These are phyloP conservation scores for Tripidium arundinaceum DNA, from an alignment of 202 grass and related monocot genomes.

Conservation along the genomic window DNA sequence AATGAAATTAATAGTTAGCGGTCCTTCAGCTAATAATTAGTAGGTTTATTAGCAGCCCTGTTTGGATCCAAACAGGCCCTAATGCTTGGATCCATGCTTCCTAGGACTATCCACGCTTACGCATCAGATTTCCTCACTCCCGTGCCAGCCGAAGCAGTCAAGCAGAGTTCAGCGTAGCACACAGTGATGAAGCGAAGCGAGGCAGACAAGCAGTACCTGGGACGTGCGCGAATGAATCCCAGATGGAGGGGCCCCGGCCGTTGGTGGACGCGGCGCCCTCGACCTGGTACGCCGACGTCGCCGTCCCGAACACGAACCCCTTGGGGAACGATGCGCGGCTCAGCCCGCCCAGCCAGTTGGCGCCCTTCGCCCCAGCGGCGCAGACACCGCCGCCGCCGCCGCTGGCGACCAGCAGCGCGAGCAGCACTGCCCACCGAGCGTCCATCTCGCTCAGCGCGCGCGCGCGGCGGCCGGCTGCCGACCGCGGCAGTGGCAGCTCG, in stretches of 20 bases:
- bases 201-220: constrained; percentile 37
- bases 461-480: not conserved
- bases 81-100: not conserved
- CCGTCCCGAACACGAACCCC: constrained; percentile 78
- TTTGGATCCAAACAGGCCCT: no score
- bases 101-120: not conserved
- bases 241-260: constrained; percentile 63
- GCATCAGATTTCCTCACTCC: not conserved
- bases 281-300: constrained; percentile 80
- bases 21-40: no score
- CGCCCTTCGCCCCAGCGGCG: not conserved
- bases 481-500: not conserved
- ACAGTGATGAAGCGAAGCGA: not conserved
- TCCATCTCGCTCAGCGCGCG: constrained; percentile 28
- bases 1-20: no score
- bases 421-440: constrained; percentile 16
- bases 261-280: constrained; percentile 63
- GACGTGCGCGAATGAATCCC: constrained; percentile 58
- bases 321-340: constrained; percentile 58
- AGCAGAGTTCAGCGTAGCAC: not conserved
- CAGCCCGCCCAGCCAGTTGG: constrained; percentile 41
- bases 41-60: no score
- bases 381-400: not conserved
- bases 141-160: not conserved
- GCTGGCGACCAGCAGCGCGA: not conserved